Evolutionary conservation across 805 yeast genomes (phyloP), one percentile per base, ranked within the genome.

Genomic region (Schizosaccharomyces japonicus): DNA sequence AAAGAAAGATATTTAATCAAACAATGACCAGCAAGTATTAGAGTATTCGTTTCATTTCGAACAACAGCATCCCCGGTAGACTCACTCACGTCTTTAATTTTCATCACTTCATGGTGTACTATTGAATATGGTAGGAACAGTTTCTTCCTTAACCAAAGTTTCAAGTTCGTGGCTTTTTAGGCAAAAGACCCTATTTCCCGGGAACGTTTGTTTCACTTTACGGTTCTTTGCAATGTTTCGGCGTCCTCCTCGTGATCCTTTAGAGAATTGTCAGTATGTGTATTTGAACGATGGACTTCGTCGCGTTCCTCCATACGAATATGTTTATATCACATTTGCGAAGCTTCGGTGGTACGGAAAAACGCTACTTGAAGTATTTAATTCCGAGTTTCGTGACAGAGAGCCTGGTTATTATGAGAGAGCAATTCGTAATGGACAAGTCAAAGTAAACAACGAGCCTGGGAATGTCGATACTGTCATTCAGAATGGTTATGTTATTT

Each of bases 311-410:
- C 42, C 56, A 4, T 52, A 52, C 46, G 49, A 49, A 40, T 44
- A 45, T 21, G 45, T 39, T 15, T 87, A 90, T 58, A 67, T 82
- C 61, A 90, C 99, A 0, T 81, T 77, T 57, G 85, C 95, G 61
- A 90, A 90, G 60, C 63, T 70, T 57, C 67, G 99, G 56, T 90
- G 99, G 99, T 69, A 87, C 54, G 85, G 78, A 54, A 66, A 82
- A n/a, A 74, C 74, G 19, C 60, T 90, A 30, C 52, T 83, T 3
- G 95, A 90, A 49, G 74, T 90, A 2, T 90, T 92, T 57, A 64
- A 75, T 3, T 69, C 69, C 31, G 99, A 90, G 60, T 90, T 92
- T 57, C 65, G 98, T 50, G 90, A 85, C 55, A 67, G 79, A 50
- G 75, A 76, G 10, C 71, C 71, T 34, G 70, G 67, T 7, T 79